Evolutionary conservation across 2,329 filamentous ascomycete genomes (phyloP).

Genomic region (Xylaria sp.): DNA sequence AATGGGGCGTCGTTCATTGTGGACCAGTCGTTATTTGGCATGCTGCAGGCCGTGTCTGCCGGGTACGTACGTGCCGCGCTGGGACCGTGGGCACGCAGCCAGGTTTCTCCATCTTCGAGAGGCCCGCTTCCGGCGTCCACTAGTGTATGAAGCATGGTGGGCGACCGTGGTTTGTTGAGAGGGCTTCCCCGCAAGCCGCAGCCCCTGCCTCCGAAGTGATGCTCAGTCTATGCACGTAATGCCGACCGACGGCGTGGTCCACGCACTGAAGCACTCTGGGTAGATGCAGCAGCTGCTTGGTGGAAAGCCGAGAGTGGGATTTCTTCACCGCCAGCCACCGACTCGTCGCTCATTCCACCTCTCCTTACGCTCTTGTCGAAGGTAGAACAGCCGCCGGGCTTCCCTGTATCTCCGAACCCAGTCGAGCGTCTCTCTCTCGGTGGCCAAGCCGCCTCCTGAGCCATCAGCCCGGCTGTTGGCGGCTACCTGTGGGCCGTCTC

Average conservation of each 20-base stretch:
- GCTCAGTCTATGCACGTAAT: not conserved
- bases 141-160: not conserved
- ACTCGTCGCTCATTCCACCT: constrained; percentile 97
- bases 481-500: constrained; percentile 47
- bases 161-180: not conserved
- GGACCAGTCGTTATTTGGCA: not conserved
- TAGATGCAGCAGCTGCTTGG: not conserved
- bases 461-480: constrained; percentile 21
- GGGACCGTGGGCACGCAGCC: not conserved
- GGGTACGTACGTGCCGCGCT: not conserved
- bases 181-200: not conserved
- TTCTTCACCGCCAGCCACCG: constrained; percentile 84
- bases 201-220: too few relatives aligned
- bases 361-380: constrained; percentile 86
- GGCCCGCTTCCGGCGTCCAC: not conserved
- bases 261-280: not conserved
- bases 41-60: not conserved
- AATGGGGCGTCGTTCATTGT: not conserved
- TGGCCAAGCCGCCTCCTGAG: constrained; percentile 62
- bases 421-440: constrained; percentile 84
- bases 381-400: constrained; percentile 80
- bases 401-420: constrained; percentile 87
- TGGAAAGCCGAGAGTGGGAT: not conserved
- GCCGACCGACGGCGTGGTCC: too few relatives aligned
- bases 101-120: not conserved